Evolutionary conservation across 306 rosid genomes (phyloP), one percentile per base, ranked within the genome.

Genomic region (Lablab purpureus): DNA sequence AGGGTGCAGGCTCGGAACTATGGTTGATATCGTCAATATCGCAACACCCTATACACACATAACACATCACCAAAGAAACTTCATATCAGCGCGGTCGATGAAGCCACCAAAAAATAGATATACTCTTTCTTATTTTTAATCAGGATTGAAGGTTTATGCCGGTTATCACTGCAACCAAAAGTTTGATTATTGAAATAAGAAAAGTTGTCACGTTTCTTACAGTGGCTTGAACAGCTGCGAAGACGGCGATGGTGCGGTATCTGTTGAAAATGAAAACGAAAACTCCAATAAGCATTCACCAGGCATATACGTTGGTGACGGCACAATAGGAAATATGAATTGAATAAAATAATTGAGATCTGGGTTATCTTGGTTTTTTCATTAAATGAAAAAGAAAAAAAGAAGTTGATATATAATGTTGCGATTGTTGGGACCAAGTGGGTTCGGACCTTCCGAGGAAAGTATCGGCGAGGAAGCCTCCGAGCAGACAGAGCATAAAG

Each of bases 381-480:
- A 30, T 52, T 34, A n/a, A 71, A 32, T 1, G 2, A 13, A 7
- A 12, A 14, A 0, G 4, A 1, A 11, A 21, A 18, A 14, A 0
- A 4, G 0, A 11, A 6, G 63, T 7, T 22, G n/a, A 55, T 55
- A n/a, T n/a, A n/a, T n/a, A 23, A 55, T 10, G 6, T 55, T 55
- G 17, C 4, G 10, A 22, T 22, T 21, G 30, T 55, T 3, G 15
- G 7, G 2, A 25, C n/a, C 1, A 25, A 59, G 1, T 13, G 1
- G 34, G 25, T 47, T 81, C 12, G 28, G 65, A 92, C 96, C 99
- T 87, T 83, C 99, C 99, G 2, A 95, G 90, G 68, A 95, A 95
- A 32, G 99, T 85, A 75, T 95, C 99, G 1, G 97, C 99, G 0
- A 95, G 62, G 64, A 95, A 92, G 6, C 99, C 99, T 17, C 99